Evolutionary conservation across 2,329 filamentous ascomycete species (phyloP), one percentile per base, ranked within the genome.

Genomic region (Scortechinia acanthostroma): DNA sequence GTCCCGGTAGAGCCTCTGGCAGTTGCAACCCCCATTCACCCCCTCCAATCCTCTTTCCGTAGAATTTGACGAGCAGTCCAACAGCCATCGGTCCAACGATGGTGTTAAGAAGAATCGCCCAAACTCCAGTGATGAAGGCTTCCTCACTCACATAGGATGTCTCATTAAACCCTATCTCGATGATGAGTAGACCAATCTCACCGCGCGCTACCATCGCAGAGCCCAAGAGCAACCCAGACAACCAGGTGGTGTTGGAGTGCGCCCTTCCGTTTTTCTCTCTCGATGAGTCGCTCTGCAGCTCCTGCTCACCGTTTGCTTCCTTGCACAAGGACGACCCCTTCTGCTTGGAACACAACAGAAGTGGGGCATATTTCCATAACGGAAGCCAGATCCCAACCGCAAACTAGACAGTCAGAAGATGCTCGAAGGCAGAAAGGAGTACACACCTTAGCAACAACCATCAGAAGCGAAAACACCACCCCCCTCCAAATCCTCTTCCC

Each of bases 141-240:
- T 74, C 67, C 51, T 76, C 65, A 1, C 75, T 76, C 1, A 82
- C 57, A 0, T 72, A 71, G 3, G 72, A 71, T 13, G 53, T 55
- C 25, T 53, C 46, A 43, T 55, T 55, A 42, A 53, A 50, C 15
- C 53, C 53, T 20, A 55, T 47, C 44, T 55, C 51, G 20, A 55
- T 53, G 49, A 82, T 78, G 25, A 82, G 59, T 49, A 80, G 78
- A 0, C 77, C 77, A 21, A 82, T 76, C 52, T 83, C 78, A 3
- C 77, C 77, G 21, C 77, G 65, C 0, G 77, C 71, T 0, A 77
- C 70, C 76, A 82, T 81, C 3, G 76, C 77, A 30, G 70, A 59
- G 3, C 74, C 74, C 4, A 82, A 59, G 10, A 83, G 71, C 1
- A 69, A 61, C 2, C 73, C 65, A 1, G 77, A 75, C 47, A 79